Conservation (phyloP, 306 rosid genomes). For the Morella rubra region DNA sequence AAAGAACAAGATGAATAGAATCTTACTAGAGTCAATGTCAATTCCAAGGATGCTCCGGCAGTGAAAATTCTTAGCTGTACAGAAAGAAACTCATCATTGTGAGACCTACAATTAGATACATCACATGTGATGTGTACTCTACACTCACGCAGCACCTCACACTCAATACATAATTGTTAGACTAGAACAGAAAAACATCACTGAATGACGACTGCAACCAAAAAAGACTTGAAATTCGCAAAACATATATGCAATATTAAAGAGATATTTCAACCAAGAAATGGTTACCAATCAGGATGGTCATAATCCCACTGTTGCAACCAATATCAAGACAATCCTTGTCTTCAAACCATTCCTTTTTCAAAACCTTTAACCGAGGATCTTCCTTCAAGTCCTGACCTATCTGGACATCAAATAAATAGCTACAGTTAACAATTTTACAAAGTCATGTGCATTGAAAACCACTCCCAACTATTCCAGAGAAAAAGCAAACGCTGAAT, state of each 20-base stretch:
- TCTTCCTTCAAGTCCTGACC: slow-evolving; percentile 66
- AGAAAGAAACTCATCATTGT: neutral
- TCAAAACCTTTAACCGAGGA: slow-evolving; percentile 72
- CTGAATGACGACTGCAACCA: neutral
- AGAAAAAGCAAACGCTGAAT: neutral
- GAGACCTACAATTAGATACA: neutral
- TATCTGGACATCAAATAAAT: slow-evolving; percentile 40
- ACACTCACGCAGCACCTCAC: neutral
- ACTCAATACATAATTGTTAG: neutral
- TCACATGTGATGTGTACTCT: neutral
- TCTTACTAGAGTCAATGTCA: slow-evolving; percentile 87
- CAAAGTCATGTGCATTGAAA: neutral
- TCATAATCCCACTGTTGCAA: slow-evolving; percentile 73
- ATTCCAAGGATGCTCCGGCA: slow-evolving; percentile 84
- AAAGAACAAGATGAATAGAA: slow-evolving; percentile 20
- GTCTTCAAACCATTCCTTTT: slow-evolving; percentile 84
- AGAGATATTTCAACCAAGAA: neutral
- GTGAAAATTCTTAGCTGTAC: slow-evolving; percentile 68
- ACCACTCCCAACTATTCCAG: neutral
- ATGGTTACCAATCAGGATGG: slow-evolving; percentile 71
- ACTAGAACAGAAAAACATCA: neutral
- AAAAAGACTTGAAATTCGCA: neutral
- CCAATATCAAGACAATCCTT: slow-evolving; percentile 90
- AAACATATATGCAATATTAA: neutral
- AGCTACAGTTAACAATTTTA: neutral